Evolutionary conservation across 164 flowering plant genomes (phyloP).

Genomic region (Echeveria elegans): DNA sequence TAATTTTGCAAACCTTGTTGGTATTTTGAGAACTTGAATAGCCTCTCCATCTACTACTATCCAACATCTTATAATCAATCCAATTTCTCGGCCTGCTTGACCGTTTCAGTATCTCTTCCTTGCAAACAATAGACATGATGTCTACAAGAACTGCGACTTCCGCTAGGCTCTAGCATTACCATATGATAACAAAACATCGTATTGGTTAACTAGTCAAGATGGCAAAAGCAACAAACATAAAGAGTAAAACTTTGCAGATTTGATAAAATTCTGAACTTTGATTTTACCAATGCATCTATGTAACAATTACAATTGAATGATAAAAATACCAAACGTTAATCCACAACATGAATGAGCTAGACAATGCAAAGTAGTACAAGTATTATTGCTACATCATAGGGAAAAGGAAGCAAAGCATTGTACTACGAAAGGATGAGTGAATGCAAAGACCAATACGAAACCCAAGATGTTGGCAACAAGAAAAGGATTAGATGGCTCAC

Average conservation of each 20-base stretch:
- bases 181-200: no score
- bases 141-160: slow-evolving; percentile 6
- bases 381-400: not conserved
- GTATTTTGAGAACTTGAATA: slow-evolving; percentile 15
- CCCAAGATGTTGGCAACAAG: not conserved
- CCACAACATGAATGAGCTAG: no score
- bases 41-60: slow-evolving; percentile 18
- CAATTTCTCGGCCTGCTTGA: slow-evolving; percentile 18
- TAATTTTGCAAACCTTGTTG: slow-evolving; percentile 14
- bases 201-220: not conserved
- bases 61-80: slow-evolving; percentile 17
- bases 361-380: not conserved
- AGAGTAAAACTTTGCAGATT: no score
- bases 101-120: slow-evolving; percentile 17
- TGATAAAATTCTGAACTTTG: no score
- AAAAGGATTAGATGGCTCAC: not conserved
- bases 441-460: no score
- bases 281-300: not conserved
- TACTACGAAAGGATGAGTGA: no score
- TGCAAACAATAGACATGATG: slow-evolving; percentile 9
- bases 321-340: no score
- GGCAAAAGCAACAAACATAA: not conserved
- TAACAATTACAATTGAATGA: not conserved
- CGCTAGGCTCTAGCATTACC: not conserved
- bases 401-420: not conserved